Conservation (phyloP, 2,329 filamentous ascomycete species). For the Coniochaeta sp. region DNA sequence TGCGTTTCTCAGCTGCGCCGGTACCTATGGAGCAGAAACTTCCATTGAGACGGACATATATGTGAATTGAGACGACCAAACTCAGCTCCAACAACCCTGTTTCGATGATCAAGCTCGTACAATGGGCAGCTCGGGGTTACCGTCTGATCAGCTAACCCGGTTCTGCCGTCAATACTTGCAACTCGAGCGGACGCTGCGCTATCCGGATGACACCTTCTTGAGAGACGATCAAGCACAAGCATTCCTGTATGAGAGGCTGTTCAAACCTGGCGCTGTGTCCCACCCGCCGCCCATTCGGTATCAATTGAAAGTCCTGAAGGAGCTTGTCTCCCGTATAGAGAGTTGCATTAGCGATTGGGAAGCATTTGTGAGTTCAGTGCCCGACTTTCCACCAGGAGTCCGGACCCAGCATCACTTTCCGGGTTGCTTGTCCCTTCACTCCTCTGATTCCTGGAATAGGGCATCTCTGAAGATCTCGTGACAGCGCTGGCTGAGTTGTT, state of each 20-base stretch:
- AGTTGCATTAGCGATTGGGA: slow-evolving; percentile 72
- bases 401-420: background rate
- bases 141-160: slow-evolving; percentile 19
- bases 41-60: too few relatives aligned
- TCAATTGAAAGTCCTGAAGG: slow-evolving; percentile 64
- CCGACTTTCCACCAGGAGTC: background rate
- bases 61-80: background rate
- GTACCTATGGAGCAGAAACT: too few relatives aligned
- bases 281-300: slow-evolving; percentile 62
- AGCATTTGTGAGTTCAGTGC: slow-evolving; percentile 62
- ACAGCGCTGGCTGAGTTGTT: slow-evolving; percentile 58
- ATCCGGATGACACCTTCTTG: slow-evolving; percentile 53
- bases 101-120: background rate
- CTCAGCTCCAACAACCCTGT: background rate
- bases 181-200: slow-evolving; percentile 55
- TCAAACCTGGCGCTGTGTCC: slow-evolving; percentile 46
- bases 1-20: too few relatives aligned
- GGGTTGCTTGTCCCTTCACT: background rate
- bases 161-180: slow-evolving; percentile 76
- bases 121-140: background rate
- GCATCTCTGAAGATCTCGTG: slow-evolving; percentile 77
- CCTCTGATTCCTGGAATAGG: slow-evolving; percentile 40
- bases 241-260: slow-evolving; percentile 58
- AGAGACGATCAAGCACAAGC: slow-evolving; percentile 56
- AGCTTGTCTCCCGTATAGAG: slow-evolving; percentile 64